phyloP scores from a whole-genome alignment of 179 eudicot genomes.

The Heliamphora pulchella region DNA sequence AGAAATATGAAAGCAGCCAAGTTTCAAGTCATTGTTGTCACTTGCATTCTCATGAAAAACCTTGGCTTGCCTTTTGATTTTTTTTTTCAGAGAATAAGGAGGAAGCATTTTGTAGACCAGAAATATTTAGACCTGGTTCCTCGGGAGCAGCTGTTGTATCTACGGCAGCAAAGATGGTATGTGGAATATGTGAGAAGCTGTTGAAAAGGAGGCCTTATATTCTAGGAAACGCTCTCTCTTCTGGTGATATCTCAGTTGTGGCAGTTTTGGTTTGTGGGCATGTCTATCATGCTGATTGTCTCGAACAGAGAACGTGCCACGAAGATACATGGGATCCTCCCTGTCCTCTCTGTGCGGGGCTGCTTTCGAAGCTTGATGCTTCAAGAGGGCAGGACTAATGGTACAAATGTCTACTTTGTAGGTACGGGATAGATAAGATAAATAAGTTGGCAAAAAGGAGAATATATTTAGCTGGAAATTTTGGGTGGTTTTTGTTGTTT shows the following conservation, averaged over 20 bases:
- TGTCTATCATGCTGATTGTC: constrained; percentile 65
- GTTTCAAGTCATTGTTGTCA: neutral
- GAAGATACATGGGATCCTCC: constrained; percentile 64
- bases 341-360: constrained; percentile 45
- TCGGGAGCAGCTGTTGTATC: constrained; percentile 26
- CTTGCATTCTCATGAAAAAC: neutral
- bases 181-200: constrained; percentile 49
- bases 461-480: neutral
- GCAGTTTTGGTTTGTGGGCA: constrained; percentile 83
- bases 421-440: neutral
- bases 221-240: constrained; percentile 27
- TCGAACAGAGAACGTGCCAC: constrained; percentile 44
- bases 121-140: constrained; percentile 42
- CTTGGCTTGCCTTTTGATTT: neutral
- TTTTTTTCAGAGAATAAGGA: constrained; percentile 35
- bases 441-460: neutral
- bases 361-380: constrained; percentile 15
- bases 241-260: constrained; percentile 50
- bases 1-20: neutral
- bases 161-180: constrained; percentile 32
- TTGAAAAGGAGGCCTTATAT: constrained; percentile 39
- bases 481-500: neutral
- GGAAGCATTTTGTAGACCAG: constrained; percentile 35
- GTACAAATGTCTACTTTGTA: neutral
- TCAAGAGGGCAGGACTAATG: constrained; percentile 5